Evolutionary conservation across 768 basidiomycete species (phyloP), one percentile per base, ranked within the genome.

Genomic region (Galerina marginata): DNA sequence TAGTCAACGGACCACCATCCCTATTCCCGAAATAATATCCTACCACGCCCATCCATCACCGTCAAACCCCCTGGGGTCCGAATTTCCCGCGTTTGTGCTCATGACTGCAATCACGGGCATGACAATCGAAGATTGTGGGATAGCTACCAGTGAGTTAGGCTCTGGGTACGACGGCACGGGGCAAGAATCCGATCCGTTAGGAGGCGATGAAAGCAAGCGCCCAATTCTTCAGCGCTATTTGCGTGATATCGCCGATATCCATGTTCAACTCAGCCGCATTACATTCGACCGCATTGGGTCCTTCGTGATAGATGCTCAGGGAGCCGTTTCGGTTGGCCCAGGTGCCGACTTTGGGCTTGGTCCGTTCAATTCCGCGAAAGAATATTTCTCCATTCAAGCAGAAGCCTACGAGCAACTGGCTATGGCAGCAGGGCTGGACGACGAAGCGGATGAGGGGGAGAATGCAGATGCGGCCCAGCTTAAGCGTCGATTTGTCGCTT

Each of bases 261-360:
- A 79, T 62, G 74, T 77, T 37, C 74, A 76, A 58, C 71, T 78
- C 44, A 76, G 75, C 45, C 69, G 72, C 50, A 76, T 79, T 37
- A 78, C 77, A 0, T 79, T 79, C 56, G 71, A 76, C 60, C 65
- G 67, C 14, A 77, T 79, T 42, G 78, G 78, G 9, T 77, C 76
- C 2, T 79, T 79, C 54, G 68, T 71, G 39, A 72, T 79, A 51
- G 70, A 73, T 53, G 62, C 66, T 29, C 66, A 73, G 20, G 78
- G 76, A 2, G 62, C 69, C 46, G 76, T 79, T 7, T 65, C 69
- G 6, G 67, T 79, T 29, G 78, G 78, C 2, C 78, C 78, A 46
- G 75, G 74, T 10, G 77, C 78, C 1, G 78, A 79, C 58, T 79
- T 77, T 60, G 78, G 78, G 1, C 66, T 79, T 29, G 78, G 78